phyloP scores from a whole-genome alignment of 441 rosid genomes.

The Lepidium campestre region DNA sequence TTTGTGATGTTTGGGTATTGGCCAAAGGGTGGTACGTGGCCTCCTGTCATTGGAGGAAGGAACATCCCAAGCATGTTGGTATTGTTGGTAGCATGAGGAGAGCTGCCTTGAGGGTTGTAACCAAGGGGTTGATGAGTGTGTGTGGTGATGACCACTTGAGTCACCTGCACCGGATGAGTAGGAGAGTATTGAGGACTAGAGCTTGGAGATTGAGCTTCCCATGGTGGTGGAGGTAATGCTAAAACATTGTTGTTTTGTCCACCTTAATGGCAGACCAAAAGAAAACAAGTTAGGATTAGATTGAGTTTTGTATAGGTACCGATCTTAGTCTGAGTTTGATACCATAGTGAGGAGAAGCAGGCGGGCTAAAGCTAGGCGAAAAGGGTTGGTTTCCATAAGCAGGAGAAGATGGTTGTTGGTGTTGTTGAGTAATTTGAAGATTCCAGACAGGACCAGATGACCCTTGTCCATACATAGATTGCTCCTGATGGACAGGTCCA shows the following conservation, averaged over 20 bases:
- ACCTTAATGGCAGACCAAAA: constrained; percentile 17
- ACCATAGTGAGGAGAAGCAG: constrained; percentile 29
- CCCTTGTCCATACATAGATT: constrained; percentile 43
- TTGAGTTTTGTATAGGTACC: background rate
- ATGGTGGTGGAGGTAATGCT: constrained; percentile 90
- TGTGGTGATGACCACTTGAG: constrained; percentile 52
- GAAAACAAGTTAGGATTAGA: background rate
- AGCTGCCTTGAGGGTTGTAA: constrained; percentile 34
- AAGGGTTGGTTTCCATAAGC: constrained; percentile 49
- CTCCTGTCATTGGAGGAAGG: constrained; percentile 45
- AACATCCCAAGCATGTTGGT: constrained; percentile 61
- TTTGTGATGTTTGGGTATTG: constrained; percentile 15
- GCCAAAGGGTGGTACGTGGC: constrained; percentile 19
- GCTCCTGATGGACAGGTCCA: constrained; percentile 49
- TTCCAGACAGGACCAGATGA: constrained; percentile 60
- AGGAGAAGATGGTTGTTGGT: constrained; percentile 61
- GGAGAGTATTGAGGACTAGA: constrained; percentile 43
- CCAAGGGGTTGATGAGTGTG: constrained; percentile 60
- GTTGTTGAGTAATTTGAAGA: constrained; percentile 49
- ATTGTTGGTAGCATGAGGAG: constrained; percentile 30
- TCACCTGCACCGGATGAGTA: constrained; percentile 57
- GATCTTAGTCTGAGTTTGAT: background rate
- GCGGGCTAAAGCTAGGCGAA: constrained; percentile 27
- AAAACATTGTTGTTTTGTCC: constrained; percentile 31
- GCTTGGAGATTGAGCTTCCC: constrained; percentile 87